These are phyloP conservation scores for Benincasa hispida DNA, from an alignment of 306 rosid genomes.

Conservation along the genomic window DNA sequence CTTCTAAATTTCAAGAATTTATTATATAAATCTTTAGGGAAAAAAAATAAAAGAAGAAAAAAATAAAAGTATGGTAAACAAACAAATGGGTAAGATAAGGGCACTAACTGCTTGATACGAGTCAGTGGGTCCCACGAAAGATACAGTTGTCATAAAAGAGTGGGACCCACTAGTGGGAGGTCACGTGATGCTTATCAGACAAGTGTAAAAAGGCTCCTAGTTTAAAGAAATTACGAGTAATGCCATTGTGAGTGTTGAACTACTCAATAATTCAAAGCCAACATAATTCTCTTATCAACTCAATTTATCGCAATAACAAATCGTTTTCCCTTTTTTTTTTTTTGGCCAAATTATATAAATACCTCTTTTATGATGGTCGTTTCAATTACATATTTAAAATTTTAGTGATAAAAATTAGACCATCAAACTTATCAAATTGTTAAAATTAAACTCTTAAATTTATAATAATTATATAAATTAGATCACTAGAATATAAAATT, in stretches of 20 bases:
- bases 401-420: no score
- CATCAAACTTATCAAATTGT: no score
- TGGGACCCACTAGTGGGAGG: not conserved
- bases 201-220: not conserved
- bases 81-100: not conserved
- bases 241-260: not conserved
- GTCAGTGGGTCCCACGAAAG: not conserved
- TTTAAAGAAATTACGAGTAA: not conserved
- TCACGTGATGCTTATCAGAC: not conserved
- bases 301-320: not conserved
- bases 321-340: not conserved
- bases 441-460: no score
- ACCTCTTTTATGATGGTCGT: no score
- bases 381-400: no score
- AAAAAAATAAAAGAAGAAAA: no score
- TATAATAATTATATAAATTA: no score
- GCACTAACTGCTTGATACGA: no score
- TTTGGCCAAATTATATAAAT: no score
- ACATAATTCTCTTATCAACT: not conserved
- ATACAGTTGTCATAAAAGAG: not conserved
- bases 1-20: no score
- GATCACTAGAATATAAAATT: no score
- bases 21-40: no score
- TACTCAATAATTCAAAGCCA: not conserved
- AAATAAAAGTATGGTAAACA: not conserved